Conservation (phyloP, 306 rosid genomes). For the Mucuna pruriens region DNA sequence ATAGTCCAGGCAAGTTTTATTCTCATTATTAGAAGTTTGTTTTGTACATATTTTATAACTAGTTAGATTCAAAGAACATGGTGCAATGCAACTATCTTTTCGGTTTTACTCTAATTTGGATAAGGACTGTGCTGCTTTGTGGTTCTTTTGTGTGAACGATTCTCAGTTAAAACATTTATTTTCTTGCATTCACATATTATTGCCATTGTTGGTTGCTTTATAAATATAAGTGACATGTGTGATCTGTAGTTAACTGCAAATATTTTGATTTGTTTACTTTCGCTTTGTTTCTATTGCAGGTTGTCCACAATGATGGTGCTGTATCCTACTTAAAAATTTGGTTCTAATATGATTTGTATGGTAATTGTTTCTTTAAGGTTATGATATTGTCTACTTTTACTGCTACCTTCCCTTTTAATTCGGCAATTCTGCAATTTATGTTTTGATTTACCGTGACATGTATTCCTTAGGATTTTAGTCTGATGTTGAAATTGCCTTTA, state of each 20-base stretch:
- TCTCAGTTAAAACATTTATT: background rate
- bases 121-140: background rate
- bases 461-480: conserved; percentile 28
- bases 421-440: background rate
- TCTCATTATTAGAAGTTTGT: background rate
- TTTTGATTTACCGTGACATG: background rate
- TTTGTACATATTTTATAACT: background rate
- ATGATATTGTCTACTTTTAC: conserved; percentile 12
- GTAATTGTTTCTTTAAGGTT: conserved; percentile 12
- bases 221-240: background rate
- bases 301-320: conserved; percentile 90
- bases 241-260: background rate
- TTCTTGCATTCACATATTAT: background rate
- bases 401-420: conserved; percentile 2
- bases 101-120: background rate
- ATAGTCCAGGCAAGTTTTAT: conserved; percentile 64
- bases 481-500: background rate
- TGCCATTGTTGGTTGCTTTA: background rate
- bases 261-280: background rate
- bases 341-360: conserved; percentile 33
- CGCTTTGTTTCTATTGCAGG: conserved; percentile 65
- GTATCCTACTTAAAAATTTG: conserved; percentile 65
- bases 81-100: background rate
- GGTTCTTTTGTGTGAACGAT: background rate
- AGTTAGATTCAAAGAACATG: background rate